Evolutionary conservation across 2,329 filamentous ascomycete genomes (phyloP).

Genomic region (Exophiala xenobiotica): DNA sequence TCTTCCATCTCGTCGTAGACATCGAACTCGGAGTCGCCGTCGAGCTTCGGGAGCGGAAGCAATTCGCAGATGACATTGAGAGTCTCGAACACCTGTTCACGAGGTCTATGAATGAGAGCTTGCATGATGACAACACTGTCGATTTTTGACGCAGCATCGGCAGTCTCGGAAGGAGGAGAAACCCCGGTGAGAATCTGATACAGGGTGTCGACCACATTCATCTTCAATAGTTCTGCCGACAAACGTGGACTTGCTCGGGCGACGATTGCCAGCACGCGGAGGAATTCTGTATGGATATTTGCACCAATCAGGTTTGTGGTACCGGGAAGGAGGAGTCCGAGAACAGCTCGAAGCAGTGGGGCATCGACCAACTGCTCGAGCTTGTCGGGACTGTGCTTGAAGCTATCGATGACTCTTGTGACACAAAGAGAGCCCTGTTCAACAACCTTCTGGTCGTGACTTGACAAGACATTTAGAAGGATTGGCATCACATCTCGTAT

Average conservation of each 20-base stretch:
- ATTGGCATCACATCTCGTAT: constrained; percentile 97
- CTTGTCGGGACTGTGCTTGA: constrained; percentile 82
- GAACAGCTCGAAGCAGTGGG: constrained; percentile 77
- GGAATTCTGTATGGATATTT: constrained; percentile 93
- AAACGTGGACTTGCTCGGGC: constrained; percentile 83
- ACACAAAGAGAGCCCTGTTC: constrained; percentile 96
- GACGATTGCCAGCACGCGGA: constrained; percentile 86
- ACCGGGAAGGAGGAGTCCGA: constrained; percentile 85
- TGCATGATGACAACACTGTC: constrained; percentile 99
- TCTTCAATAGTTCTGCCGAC: constrained; percentile 87
- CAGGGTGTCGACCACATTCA: constrained; percentile 94
- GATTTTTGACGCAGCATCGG: constrained; percentile 79
- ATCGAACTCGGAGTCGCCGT: constrained; percentile 49
- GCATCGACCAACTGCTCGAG: constrained; percentile 90
- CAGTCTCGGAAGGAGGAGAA: constrained; percentile 76
- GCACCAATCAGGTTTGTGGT: constrained; percentile 93
- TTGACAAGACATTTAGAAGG: constrained; percentile 81
- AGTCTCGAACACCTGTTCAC: constrained; percentile 95
- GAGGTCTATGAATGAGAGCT: constrained; percentile 88
- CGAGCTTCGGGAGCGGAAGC: constrained; percentile 69
- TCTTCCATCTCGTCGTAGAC: constrained; percentile 47
- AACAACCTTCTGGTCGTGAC: constrained; percentile 93
- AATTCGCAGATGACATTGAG: constrained; percentile 97
- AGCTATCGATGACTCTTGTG: constrained; percentile 93
- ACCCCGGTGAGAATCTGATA: constrained; percentile 97